Conservation (phyloP, 2,329 filamentous ascomycete genomes). For the Aspergillus spinulosporus region DNA sequence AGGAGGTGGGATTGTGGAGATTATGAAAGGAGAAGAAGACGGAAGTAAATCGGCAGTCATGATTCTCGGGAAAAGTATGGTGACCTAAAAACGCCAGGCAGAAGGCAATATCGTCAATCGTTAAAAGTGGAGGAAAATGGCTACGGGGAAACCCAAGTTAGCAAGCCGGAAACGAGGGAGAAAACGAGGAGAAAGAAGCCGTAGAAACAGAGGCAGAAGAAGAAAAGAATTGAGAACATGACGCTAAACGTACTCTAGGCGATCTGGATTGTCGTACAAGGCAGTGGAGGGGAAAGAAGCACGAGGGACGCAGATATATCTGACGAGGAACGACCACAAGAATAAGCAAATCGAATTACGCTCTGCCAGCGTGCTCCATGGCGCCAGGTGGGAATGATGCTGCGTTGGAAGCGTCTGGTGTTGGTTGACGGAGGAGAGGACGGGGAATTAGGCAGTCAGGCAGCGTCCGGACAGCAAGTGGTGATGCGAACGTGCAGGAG, state of each 20-base stretch:
- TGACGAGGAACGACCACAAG: conserved; percentile 5
- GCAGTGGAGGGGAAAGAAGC: not conserved
- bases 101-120: conserved; percentile 20
- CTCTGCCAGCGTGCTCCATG: conserved; percentile 29
- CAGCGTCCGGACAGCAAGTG: conserved; percentile 19
- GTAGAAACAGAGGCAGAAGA: conserved; percentile 9
- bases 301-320: not conserved
- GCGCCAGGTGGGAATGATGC: conserved; percentile 21
- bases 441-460: conserved; percentile 26
- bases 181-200: conserved; percentile 5
- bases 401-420: conserved; percentile 20
- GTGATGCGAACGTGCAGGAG: conserved; percentile 3
- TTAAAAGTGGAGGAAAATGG: conserved; percentile 6
- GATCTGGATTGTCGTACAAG: not conserved
- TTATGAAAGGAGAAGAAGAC: conserved; percentile 26
- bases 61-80: conserved; percentile 5
- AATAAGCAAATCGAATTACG: conserved; percentile 15
- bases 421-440: conserved; percentile 17
- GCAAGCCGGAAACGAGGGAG: conserved; percentile 7
- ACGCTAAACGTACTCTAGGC: conserved; percentile 17
- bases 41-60: conserved; percentile 20
- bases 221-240: conserved; percentile 10
- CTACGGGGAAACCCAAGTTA: conserved; percentile 11
- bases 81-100: conserved; percentile 17
- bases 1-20: conserved; percentile 33